Evolutionary conservation across 2,329 filamentous ascomycete species (phyloP).

Genomic region (Fragosphaeria purpurea): DNA sequence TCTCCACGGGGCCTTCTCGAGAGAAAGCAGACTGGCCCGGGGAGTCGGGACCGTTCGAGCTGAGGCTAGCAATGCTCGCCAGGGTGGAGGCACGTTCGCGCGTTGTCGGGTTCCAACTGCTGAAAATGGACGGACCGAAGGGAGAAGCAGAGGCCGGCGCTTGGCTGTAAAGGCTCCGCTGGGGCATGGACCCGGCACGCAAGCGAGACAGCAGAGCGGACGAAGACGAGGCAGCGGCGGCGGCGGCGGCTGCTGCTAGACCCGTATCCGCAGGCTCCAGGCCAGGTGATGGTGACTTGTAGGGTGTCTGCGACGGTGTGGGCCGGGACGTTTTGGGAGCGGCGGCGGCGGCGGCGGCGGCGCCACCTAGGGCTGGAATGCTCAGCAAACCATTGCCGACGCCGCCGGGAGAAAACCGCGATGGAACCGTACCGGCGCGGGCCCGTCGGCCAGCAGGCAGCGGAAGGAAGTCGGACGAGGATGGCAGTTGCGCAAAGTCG

Average conservation of each 20-base stretch:
- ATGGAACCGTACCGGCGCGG: conserved; percentile 91
- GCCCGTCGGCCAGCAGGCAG: conserved; percentile 65
- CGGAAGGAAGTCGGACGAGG: conserved; percentile 53
- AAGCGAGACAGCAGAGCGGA: conserved; percentile 74
- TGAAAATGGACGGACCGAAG: conserved; percentile 86
- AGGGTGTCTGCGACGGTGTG: conserved; percentile 80
- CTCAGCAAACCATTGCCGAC: conserved; percentile 49
- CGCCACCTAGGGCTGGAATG: conserved; percentile 36
- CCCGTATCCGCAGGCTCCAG: conserved; percentile 32
- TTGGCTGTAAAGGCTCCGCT: conserved; percentile 58
- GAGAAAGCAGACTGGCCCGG: conserved; percentile 81
- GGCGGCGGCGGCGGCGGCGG: conserved; percentile 29
- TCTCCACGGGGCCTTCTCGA: conserved; percentile 72
- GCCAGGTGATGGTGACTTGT: conserved; percentile 57
- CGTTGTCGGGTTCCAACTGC: conserved; percentile 66
- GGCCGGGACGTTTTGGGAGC: conserved; percentile 71
- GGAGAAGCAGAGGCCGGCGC: conserved; percentile 49
- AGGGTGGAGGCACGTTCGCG: conserved; percentile 81
- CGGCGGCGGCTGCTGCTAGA: background rate
- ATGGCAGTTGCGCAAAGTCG: conserved; percentile 67
- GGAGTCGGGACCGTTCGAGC: conserved; percentile 82
- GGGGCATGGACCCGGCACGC: conserved; percentile 88
- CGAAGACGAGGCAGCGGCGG: conserved; percentile 36
- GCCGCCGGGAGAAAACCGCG: conserved; percentile 74
- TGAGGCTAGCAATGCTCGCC: conserved; percentile 71